Evolutionary conservation across 2,329 filamentous ascomycete genomes (phyloP).

Genomic region (Phaeosphaeriaceae sp.): DNA sequence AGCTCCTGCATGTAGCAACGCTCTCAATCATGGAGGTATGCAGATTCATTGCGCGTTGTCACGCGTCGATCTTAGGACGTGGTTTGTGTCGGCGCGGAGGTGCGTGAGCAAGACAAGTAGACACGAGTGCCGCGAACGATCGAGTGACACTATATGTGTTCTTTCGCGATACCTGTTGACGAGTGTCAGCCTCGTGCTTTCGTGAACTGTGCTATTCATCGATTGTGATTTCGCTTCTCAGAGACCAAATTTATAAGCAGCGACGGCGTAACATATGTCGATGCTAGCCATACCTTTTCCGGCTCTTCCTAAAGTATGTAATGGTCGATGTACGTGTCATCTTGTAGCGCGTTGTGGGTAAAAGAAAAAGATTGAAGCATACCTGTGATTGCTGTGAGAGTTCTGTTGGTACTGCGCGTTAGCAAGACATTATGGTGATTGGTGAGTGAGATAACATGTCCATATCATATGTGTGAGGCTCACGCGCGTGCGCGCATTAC

Average conservation of each 20-base stretch:
- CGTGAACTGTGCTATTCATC: constrained; percentile 4
- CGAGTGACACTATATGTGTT: neutral
- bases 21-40: neutral
- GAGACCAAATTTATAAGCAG: constrained; percentile 58
- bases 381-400: constrained; percentile 2
- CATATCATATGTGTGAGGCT: neutral
- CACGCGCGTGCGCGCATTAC: neutral
- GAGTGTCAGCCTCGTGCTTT: constrained; percentile 13
- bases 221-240: constrained; percentile 40
- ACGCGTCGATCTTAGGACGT: neutral
- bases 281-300: constrained; percentile 60
- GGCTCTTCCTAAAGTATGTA: constrained; percentile 58
- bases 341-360: constrained; percentile 28
- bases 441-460: neutral
- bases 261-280: constrained; percentile 58
- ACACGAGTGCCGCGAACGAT: neutral
- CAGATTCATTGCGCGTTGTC: neutral
- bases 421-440: neutral
- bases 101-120: neutral
- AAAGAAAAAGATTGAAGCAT: constrained; percentile 11
- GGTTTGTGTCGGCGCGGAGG: neutral
- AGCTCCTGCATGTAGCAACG: neutral
- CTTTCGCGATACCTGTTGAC: neutral
- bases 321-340: constrained; percentile 48
- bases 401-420: neutral